Evolutionary conservation across 2,329 filamentous ascomycete genomes (phyloP).

Genomic region (Whalleya microplaca): DNA sequence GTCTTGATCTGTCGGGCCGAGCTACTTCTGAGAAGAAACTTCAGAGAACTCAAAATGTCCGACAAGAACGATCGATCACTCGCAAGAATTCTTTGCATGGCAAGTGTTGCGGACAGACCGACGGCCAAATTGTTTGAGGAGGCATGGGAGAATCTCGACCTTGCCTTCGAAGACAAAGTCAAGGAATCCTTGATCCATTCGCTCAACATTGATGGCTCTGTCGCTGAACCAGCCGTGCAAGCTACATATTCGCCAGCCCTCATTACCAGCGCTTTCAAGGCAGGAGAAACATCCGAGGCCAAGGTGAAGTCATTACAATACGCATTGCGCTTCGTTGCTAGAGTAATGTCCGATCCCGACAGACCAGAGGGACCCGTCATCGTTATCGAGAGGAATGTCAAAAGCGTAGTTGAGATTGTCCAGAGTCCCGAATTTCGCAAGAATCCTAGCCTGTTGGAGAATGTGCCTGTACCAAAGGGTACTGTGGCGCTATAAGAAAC

Average conservation of each 20-base stretch:
- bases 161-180: constrained; percentile 22
- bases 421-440: constrained; percentile 30
- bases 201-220: constrained; percentile 41
- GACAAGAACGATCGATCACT: constrained; percentile 37
- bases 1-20: constrained; percentile 37
- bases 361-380: constrained; percentile 21
- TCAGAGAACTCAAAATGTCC: constrained; percentile 33
- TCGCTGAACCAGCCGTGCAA: constrained; percentile 39
- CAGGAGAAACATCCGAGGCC: constrained; percentile 18
- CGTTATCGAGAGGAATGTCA: constrained; percentile 37
- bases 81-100: constrained; percentile 42
- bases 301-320: constrained; percentile 30
- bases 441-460: constrained; percentile 34
- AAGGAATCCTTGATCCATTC: constrained; percentile 32
- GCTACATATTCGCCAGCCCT: constrained; percentile 45
- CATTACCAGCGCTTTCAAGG: constrained; percentile 36
- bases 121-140: constrained; percentile 36
- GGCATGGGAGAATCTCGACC: constrained; percentile 35
- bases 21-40: constrained; percentile 33
- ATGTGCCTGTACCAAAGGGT: constrained; percentile 27
- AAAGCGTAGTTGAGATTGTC: constrained; percentile 32
- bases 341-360: constrained; percentile 28
- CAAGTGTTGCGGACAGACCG: constrained; percentile 34
- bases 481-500: constrained; percentile 4
- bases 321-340: constrained; percentile 35